phyloP scores from a whole-genome alignment of 441 rosid species.

The Capsella rubella region DNA sequence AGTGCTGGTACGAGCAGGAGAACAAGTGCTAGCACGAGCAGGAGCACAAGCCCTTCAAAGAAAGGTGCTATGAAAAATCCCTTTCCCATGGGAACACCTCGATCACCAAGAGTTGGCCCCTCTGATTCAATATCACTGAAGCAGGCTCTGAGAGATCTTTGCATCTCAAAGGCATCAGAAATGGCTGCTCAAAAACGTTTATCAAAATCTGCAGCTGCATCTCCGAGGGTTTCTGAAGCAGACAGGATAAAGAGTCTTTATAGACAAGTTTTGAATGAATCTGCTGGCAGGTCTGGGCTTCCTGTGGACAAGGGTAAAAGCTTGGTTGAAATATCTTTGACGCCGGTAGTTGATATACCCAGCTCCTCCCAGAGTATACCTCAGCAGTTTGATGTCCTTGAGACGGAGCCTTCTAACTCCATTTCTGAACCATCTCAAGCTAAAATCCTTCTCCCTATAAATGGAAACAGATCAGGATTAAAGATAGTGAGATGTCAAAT shows the following conservation, averaged over 20 bases:
- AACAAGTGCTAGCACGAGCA: constrained; percentile 59
- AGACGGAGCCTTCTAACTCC: constrained; percentile 43
- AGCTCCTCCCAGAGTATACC: constrained; percentile 52
- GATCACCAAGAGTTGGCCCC: constrained; percentile 60
- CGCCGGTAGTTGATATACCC: constrained; percentile 55
- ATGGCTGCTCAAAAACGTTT: constrained; percentile 86
- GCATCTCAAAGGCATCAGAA: constrained; percentile 93
- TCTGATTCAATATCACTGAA: constrained; percentile 72
- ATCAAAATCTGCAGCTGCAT: constrained; percentile 59
- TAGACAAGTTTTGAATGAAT: constrained; percentile 69
- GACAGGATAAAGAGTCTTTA: constrained; percentile 82
- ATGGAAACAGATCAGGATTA: constrained; percentile 46
- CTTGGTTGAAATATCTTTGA: constrained; percentile 62
- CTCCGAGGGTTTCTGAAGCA: constrained; percentile 82
- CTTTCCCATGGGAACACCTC: constrained; percentile 52
- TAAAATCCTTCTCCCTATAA: background rate
- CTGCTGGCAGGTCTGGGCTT: constrained; percentile 49
- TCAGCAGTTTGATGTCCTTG: constrained; percentile 36
- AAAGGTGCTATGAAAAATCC: constrained; percentile 66
- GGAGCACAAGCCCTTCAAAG: constrained; percentile 61
- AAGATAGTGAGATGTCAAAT: constrained; percentile 19
- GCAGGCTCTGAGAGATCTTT: constrained; percentile 90
- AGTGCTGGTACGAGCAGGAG: constrained; percentile 58
- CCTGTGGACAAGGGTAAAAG: constrained; percentile 54
- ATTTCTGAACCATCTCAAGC: constrained; percentile 44